Evolutionary conservation across 2,329 filamentous ascomycete species (phyloP).

Genomic region (Tolypocladium capitatum): DNA sequence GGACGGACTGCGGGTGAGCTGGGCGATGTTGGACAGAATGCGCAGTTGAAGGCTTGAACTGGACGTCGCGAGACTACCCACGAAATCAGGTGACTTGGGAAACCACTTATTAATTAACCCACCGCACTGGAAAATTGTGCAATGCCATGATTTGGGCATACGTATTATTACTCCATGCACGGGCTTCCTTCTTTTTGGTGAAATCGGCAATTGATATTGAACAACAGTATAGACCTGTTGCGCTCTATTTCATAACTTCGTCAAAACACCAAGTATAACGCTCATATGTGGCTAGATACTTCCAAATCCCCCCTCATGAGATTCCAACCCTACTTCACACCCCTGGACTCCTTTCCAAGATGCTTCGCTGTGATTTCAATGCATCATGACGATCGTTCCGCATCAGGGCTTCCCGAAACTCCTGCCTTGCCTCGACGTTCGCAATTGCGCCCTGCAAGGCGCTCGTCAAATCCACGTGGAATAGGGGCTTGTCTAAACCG

Average conservation of each 20-base stretch:
- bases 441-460: constrained; percentile 78
- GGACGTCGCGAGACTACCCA: constrained; percentile 1
- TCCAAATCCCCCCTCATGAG: neutral
- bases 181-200: neutral
- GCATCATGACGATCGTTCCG: neutral
- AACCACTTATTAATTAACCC: neutral
- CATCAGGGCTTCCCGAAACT: constrained; percentile 10
- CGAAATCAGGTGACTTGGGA: constrained; percentile 8
- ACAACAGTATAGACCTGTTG: neutral
- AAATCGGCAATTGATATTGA: neutral
- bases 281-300: neutral
- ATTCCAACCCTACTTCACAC: neutral
- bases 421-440: constrained; percentile 51
- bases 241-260: neutral
- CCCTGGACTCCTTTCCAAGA: neutral
- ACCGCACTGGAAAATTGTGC: neutral
- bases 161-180: neutral
- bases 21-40: neutral
- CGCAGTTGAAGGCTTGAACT: neutral
- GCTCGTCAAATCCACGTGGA: constrained; percentile 85
- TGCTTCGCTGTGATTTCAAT: neutral
- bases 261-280: neutral
- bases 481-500: constrained; percentile 79
- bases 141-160: neutral
- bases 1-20: neutral